Conservation (phyloP, 1,284 basidiomycete species). For the Pisolithus thermaeus region DNA sequence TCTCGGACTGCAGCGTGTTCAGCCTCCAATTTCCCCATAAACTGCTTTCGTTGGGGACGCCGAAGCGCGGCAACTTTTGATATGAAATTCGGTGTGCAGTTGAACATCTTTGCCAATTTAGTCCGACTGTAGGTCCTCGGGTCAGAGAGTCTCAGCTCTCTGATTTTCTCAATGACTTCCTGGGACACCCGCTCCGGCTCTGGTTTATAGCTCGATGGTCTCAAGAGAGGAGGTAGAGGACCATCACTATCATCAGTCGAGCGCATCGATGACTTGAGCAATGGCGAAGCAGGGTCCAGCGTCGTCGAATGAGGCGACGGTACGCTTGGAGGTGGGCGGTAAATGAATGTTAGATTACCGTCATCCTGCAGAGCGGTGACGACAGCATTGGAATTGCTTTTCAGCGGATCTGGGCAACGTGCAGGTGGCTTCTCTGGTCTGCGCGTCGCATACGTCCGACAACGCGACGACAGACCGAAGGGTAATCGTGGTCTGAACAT, state of each 20-base stretch:
- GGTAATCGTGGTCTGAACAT: slow-evolving; percentile 21
- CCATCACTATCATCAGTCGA: slow-evolving; percentile 13
- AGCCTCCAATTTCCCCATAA: slow-evolving; percentile 33
- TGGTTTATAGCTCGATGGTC: slow-evolving; percentile 32
- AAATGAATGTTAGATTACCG: slow-evolving; percentile 64
- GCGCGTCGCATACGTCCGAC: slow-evolving; percentile 38
- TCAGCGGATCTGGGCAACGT: slow-evolving; percentile 59
- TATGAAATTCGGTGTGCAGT: slow-evolving; percentile 51
- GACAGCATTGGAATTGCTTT: slow-evolving; percentile 48
- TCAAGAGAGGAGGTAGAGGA: slow-evolving; percentile 42
- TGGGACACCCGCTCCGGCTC: slow-evolving; percentile 40
- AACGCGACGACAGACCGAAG: background rate
- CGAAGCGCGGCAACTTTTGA: slow-evolving; percentile 51
- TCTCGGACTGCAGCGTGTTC: slow-evolving; percentile 37
- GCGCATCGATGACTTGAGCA: slow-evolving; percentile 39
- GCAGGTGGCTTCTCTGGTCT: slow-evolving; percentile 51
- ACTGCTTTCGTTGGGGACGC: slow-evolving; percentile 36
- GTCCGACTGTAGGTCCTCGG: slow-evolving; percentile 46
- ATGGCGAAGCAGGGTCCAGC: slow-evolving; percentile 60
- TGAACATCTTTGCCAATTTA: slow-evolving; percentile 54
- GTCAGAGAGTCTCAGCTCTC: slow-evolving; percentile 45
- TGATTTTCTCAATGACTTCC: slow-evolving; percentile 50
- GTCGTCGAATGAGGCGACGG: slow-evolving; percentile 66
- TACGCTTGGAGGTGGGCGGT: slow-evolving; percentile 68
- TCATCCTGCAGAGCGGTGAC: slow-evolving; percentile 48